Evolutionary conservation across 805 yeast species (phyloP).

Genomic region (Soucietia sequanensis): DNA sequence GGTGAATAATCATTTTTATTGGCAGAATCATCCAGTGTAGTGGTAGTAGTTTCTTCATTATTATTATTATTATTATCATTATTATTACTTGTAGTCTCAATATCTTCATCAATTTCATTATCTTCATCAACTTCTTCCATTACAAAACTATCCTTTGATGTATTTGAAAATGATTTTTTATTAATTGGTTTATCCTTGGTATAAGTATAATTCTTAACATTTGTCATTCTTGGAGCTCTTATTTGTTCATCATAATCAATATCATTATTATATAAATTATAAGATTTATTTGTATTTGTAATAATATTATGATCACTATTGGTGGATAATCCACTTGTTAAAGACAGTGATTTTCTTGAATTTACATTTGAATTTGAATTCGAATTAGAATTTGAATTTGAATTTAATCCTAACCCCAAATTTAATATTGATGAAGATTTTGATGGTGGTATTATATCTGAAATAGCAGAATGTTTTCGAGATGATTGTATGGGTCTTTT

Average conservation of each 20-base stretch:
- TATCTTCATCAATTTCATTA: too few species aligned
- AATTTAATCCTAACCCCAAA: too few species aligned
- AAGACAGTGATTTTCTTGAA: slow-evolving; percentile 1
- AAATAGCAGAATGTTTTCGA: slow-evolving; percentile 22
- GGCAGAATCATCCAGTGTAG: background rate
- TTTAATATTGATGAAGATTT: too few species aligned
- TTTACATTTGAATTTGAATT: background rate
- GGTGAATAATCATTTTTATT: slow-evolving; percentile 30
- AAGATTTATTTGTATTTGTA: too few species aligned
- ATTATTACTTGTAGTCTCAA: background rate
- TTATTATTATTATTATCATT: too few species aligned
- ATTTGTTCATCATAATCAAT: slow-evolving; percentile 53
- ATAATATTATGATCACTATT: background rate
- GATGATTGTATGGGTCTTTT: slow-evolving; percentile 26
- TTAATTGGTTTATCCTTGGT: background rate
- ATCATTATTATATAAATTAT: slow-evolving; percentile 6
- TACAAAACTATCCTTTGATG: background rate
- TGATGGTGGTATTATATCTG: slow-evolving; percentile 23
- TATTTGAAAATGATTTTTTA: background rate
- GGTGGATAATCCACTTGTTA: slow-evolving; percentile 1
- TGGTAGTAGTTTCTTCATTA: background rate
- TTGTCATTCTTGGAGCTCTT: slow-evolving; percentile 54
- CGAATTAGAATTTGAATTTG: too few species aligned
- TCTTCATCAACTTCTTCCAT: background rate
- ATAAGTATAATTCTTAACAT: slow-evolving; percentile 25